Base-by-base conservation (phyloP, 805 yeast species). In the Hanseniaspora lindneri region DNA sequence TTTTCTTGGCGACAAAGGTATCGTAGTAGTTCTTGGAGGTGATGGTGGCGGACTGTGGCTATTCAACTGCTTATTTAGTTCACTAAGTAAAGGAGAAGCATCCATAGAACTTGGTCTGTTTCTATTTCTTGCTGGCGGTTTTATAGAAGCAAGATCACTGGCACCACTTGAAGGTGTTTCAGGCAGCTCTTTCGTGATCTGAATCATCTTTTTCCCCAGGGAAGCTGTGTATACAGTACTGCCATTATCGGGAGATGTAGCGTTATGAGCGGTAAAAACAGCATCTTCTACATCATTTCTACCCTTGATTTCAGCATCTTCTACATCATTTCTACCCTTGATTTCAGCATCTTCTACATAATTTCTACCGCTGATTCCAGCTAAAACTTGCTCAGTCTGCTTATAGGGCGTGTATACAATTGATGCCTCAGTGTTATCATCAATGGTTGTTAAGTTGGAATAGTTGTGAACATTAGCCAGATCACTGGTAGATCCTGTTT, bases 51-150 rank as follows among this genome's bases (percentile, higher is more conserved):
- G 33, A n/a, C 29, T 36, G 3, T 23, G 30, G 13, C 10, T 28
- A 4, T 25, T n/a, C 9, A 36, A 6, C 3, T 21, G 30, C 27
- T 23, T 29, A 11, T 10, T 37, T 13, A 30, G 16, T 17, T 39
- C 49, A 23, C 21, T 29, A 3, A 29, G 25, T 7, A 37, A n/a
- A 13, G 44, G 20, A 41, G 56, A 56, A 14, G 58, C 42, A 21
- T 56, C 57, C 6, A 21, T 37, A 13, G 66, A 61, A 19, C 47
- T 52, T 11, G 66, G 66, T 50, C 67, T 58, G 19, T 59, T 56
- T 44, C 56, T 58, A 41, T 54, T 62, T 49, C 66, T 58, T 36
- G 62, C 62, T 8, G 67, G 67, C 7, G 67, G 67, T 39, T 58
- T 58, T 16, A 54, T 50, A 9, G 53, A 52, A 37, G 55, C 58